Conservation (phyloP, 1,284 basidiomycete genomes). For the Melanopsichium pennsylvanicum region DNA sequence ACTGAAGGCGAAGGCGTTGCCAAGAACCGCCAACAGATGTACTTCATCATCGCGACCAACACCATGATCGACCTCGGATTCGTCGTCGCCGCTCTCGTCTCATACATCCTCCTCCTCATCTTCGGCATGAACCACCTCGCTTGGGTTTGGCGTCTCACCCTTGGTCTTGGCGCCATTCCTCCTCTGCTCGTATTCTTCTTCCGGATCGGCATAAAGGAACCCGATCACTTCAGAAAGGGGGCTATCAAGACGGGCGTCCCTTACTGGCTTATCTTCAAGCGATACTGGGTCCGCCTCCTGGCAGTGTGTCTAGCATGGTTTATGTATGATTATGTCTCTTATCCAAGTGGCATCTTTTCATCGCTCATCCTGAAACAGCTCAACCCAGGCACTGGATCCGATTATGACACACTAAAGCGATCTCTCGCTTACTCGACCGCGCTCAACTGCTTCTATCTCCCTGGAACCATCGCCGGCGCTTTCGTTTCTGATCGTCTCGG, state of each 20-base stretch:
- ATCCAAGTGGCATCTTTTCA: conserved; percentile 75
- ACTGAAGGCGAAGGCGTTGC: conserved; percentile 77
- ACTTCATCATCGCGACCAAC: conserved; percentile 76
- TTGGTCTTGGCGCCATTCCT: conserved; percentile 86
- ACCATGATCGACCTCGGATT: conserved; percentile 88
- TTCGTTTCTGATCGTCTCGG: conserved; percentile 71
- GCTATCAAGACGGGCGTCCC: conserved; percentile 81
- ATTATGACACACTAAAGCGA: conserved; percentile 25
- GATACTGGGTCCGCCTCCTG: conserved; percentile 77
- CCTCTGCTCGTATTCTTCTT: conserved; percentile 82
- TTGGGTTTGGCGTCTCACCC: conserved; percentile 74
- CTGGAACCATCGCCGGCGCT: conserved; percentile 78
- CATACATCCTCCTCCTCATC: conserved; percentile 70
- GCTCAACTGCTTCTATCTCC: conserved; percentile 69
- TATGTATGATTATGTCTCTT: conserved; percentile 51
- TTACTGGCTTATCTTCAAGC: conserved; percentile 79
- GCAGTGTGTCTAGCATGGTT: conserved; percentile 78
- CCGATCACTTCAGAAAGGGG: conserved; percentile 72
- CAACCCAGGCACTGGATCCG: conserved; percentile 65
- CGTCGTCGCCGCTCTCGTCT: conserved; percentile 81
- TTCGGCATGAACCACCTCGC: conserved; percentile 72
- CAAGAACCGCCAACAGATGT: conserved; percentile 81
- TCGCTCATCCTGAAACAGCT: conserved; percentile 78
- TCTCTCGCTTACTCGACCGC: conserved; percentile 65
- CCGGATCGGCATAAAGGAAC: conserved; percentile 85